Base-by-base conservation (phyloP, 345 rosid species). In the Gossypium ekmanianum region DNA sequence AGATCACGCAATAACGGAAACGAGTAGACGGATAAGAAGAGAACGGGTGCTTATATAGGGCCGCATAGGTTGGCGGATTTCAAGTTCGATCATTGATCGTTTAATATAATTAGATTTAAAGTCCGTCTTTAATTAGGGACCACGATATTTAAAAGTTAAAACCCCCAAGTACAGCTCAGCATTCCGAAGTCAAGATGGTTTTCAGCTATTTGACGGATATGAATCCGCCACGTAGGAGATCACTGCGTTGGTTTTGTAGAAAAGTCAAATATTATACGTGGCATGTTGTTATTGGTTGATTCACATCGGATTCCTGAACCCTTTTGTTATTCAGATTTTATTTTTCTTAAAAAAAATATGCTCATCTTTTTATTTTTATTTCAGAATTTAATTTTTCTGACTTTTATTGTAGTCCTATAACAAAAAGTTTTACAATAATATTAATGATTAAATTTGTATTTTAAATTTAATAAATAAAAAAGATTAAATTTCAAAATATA, bases 41-140 rank as follows among this genome's bases (percentile, higher is more conserved):
- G n/a, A 7, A 18, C 14, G 14, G 3, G 20, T 51, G 7, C 11
- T 58, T 76, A 56, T 62, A 50, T 17, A 59, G 34, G 17, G 39
- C 41, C 17, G 61, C 48, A 3, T 16, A 57, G 57, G 11, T 47
- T 26, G 80, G 74, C 84, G 84, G 84, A 79, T 66, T 76, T 68
- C 52, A 77, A 76, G 20, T 16, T 70, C 34, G 29, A 58, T 52
- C 9, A 13, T 27, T 12, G 17, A 24, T 27, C 22, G 50, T n/a
- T 20, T 47, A 0, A 72, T 51, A 62, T 52, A 70, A 51, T 63
- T 72, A 48, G n/a, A 29, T 73, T 83, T 83, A 68, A 69, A 64
- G 76, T 83, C 83, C 85, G 80, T 20, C 22, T 20, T 2, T 39
- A 11, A 29, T n/a, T 71, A 17, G 43, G 44, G 13, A 18, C 27